Base-by-base conservation (phyloP, 179 eudicot genomes). In the Spergularia azorica region DNA sequence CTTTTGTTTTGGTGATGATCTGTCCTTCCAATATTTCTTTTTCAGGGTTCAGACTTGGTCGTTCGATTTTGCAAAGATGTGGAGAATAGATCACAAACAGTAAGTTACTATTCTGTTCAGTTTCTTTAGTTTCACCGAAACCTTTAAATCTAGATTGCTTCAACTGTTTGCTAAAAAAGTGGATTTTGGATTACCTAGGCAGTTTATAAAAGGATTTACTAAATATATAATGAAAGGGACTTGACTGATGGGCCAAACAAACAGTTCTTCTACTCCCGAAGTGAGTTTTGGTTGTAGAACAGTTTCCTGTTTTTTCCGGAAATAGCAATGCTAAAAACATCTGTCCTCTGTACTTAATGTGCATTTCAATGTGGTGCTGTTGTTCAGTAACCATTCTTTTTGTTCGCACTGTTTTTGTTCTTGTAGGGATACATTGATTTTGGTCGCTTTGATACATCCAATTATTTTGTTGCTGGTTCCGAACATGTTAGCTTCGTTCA, bases 11-110 rank as follows among this genome's bases (percentile, higher is more conserved):
- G 70, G 50, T 14, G 65, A 41, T 52, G 68, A 70, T 46, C 26
- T 32, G 14, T 56, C 43, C 57, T 61, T 70, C 32, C 11, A 57
- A 41, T 62, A 60, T 72, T 46, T 67, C 21, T 65, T 20, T 73
- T 86, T 81, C 88, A 95, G 98, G 95, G 84, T 56, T 68, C 90
- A 20, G 98, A 93, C 74, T 80, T 88, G 86, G 97, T 82, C 36
- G 87, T 95, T 71, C 86, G 93, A 82, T 95, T 95, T 80, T 95
- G 98, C 85, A 93, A 93, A 85, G 97, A 93, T 68, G 97, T 95
- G 66, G 97, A 95, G 84, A 87, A 80, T 74, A 88, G 97, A 90
- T 85, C 98, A 57, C 92, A 93, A 57, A 48, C 56, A 86, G 97
- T 93, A 90, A 67, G 69, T 1, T 67, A 18, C 82, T 75, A 8